Evolutionary conservation across 768 basidiomycete species (phyloP), one percentile per base, ranked within the genome.

Genomic region (Boletus sp.): DNA sequence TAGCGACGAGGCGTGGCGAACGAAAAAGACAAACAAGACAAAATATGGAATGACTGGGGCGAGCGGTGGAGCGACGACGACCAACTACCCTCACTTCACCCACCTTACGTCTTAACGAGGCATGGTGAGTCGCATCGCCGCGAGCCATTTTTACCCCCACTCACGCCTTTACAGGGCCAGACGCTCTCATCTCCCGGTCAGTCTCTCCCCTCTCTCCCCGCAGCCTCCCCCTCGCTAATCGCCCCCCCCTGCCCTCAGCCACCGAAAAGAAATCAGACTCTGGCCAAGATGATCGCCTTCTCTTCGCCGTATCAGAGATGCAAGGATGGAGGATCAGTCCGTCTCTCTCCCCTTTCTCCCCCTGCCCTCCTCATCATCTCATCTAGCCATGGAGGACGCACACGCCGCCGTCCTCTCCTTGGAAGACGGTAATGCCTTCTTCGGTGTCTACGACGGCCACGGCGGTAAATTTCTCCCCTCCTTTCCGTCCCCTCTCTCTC

Each of bases 291-390:
- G 80, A 77, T 58, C 82, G 83, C 55, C 86, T 83, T 73, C 66
- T 80, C 46, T 98, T 86, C 73, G 89, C 83, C 7, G 81, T 97
- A 42, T 87, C 90, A 46, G 95, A 98, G 76, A 98, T 98, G 96
- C 97, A 99, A 74, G 97, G 97, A 66, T 99, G 97, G 97, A 82
- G 97, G 74, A 89, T 98, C 75, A 85, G 96, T 99, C 68, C 76
- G 96, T 88, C 32, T 58, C 56, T 37, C 36, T 37, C 40, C 17
- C 2, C 37, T 50, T 15, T 45, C 10, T 7, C 10, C 20, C 11
- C 33, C 18, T 28, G 12, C n/a, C n/a, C 47, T 0, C 20, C 20
- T 12, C 20, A 30, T 28, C 44, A 24, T 39, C 55, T 24, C 4
- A 56, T 57, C 50, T 68, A 99, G 96, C 87, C 65, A 98, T 99